Evolutionary conservation across 1,139 yeast species (phyloP), one percentile per base, ranked within the genome.

Genomic region (Suhomyces terraborum): DNA sequence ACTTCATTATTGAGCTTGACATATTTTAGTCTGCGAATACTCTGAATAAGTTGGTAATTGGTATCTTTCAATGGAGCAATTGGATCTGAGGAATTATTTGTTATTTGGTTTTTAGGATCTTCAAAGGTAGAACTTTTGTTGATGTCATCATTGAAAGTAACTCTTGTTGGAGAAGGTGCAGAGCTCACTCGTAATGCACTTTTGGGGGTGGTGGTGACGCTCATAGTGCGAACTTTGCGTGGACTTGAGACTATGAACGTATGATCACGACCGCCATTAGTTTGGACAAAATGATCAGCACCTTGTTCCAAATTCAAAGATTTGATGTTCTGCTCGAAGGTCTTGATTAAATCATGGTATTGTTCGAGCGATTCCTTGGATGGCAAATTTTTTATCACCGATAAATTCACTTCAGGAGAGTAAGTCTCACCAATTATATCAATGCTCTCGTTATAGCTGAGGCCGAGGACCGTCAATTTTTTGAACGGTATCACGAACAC

Each of bases 241-340:
- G 77, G 77, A 51, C 75, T 69, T 0, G 77, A 69, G 18, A 69
- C 50, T 18, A 72, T 63, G 36, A 65, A 69, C 5, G 66, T 58
- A 30, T 48, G 42, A 17, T 57, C 48, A 28, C 60, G 61, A 20
- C 43, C 41, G 9, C 40, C 36, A 26, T 41, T 29, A 1, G 19
- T 23, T 8, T 25, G 19, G n/a, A 28, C 25, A 12, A 31, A 26
- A 6, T 31, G 30, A 8, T 40, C 38, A n/a, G 19, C 43, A 2
- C 46, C 41, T 6, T 41, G 42, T 9, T 48, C 40, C 23, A 51
- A 33, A 24, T 56, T 60, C 19, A 67, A 45, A 16, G 51, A 48
- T 31, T 51, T 55, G 2, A 66, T 36, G 1, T 60, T 50, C 2
- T 41, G 23, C 10, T 69, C 71, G 45, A 70, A 71, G 18, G 62